These are phyloP conservation scores for Stagonosporopsis cucurbitacearum DNA, from an alignment of 2,329 filamentous ascomycete genomes.

Conservation along the genomic window DNA sequence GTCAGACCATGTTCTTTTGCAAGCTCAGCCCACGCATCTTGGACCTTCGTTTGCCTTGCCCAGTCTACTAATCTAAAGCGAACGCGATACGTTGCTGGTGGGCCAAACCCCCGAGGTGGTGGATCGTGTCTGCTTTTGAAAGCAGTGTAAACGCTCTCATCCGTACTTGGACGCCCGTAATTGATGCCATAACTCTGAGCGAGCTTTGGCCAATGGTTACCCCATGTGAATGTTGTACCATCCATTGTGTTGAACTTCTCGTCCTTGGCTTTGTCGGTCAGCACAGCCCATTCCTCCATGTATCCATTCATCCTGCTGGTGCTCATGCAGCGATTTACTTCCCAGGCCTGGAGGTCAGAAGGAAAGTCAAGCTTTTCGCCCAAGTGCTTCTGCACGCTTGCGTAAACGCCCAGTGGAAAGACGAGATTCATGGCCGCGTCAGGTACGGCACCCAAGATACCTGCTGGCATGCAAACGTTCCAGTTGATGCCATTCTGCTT, in stretches of 20 bases:
- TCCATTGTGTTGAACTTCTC: slow-evolving; percentile 60
- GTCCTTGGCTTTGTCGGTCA: slow-evolving; percentile 51
- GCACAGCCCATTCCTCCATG: slow-evolving; percentile 59
- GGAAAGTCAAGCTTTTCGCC: slow-evolving; percentile 54
- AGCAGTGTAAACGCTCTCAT: slow-evolving; percentile 18
- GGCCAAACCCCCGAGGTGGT: slow-evolving; percentile 51
- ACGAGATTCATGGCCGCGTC: slow-evolving; percentile 60
- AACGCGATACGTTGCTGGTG: slow-evolving; percentile 48
- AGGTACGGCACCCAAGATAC: slow-evolving; percentile 58
- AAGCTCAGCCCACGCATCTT: slow-evolving; percentile 55
- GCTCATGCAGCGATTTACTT: slow-evolving; percentile 51
- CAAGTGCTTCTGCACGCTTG: slow-evolving; percentile 54
- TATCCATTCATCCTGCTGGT: slow-evolving; percentile 58
- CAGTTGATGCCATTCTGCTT: slow-evolving; percentile 47
- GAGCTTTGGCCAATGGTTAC: slow-evolving; percentile 57
- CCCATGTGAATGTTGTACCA: slow-evolving; percentile 55
- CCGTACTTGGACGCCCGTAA: slow-evolving; percentile 41
- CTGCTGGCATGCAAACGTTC: slow-evolving; percentile 58
- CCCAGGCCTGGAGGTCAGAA: slow-evolving; percentile 54
- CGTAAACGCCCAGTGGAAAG: slow-evolving; percentile 59
- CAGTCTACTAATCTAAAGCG: slow-evolving; percentile 55
- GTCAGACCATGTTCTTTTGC: slow-evolving; percentile 51
- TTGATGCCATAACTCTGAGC: slow-evolving; percentile 54
- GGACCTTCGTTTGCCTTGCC: slow-evolving; percentile 54
- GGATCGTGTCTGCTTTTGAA: slow-evolving; percentile 36